Base-by-base conservation (phyloP, 2,329 filamentous ascomycete species). In the Dothideomycetes sp. region DNA sequence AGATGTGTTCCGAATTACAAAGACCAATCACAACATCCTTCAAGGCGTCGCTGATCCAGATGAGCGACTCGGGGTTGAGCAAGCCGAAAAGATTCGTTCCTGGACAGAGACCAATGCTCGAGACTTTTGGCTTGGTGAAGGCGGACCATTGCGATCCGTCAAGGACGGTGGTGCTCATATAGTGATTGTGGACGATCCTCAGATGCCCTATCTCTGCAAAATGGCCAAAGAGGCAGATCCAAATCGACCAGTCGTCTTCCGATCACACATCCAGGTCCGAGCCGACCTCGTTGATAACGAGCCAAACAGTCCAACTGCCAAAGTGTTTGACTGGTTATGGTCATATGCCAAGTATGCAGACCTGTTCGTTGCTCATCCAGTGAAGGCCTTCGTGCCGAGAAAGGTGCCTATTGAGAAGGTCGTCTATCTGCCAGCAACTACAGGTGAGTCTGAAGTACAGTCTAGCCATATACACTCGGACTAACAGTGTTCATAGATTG, bases 1-100 rank as follows among this genome's bases (percentile, higher is more conserved):
- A 3, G 79, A 81, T 12, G 77, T 89, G 9, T 91, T 91, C 60
- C 72, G 83, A 37, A 81, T 85, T 59, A 91, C 84, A 49, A 91
- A 91, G 63, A 87, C 81, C 48, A 82, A 87, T 50, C 84, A 91
- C 72, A 91, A 91, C 60, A 88, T 89, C 47, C 75, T 91, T 12
- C 84, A 91, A 61, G 84, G 84, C 7, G 84, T 88, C 31, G 77
- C 77, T 31, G 66, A 70, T 18, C 73, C 76, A 0, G 71, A 74
- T 3, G 72, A 84, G 49, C 71, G 75, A n/a, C 68, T 89, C 22
- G 75, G 70, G 0, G 49, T 65, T 1, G 72, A 81, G 2, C 74
- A 84, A 42, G 77, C 79, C 50, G 57, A 64, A 1, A 61, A 66
- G n/a, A 74, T 89, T 37, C 72, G 71, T 8, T 72, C 77, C 34